Percentiles rank a stretch among this genome's conserved stretches.
phyloP scores from a whole-genome alignment of 441 rosid species.

The Pelargonium myrrhifolium region DNA sequence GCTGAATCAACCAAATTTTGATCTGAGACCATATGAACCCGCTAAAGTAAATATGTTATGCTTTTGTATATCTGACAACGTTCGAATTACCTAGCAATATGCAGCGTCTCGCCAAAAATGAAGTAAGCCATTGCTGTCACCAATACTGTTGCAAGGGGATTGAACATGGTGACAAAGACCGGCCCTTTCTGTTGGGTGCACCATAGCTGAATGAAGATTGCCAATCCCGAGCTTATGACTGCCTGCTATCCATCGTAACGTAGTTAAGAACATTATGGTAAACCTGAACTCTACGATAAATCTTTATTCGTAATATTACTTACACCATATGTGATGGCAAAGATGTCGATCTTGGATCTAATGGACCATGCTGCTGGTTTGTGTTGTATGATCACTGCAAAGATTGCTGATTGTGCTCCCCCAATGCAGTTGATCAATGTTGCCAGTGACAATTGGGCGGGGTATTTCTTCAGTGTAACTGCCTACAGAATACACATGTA shows the following conservation, averaged over 20 bases:
- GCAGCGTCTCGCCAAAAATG: constrained; percentile 51
- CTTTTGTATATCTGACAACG: neutral
- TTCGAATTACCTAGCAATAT: constrained; percentile 42
- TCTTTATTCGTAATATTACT: constrained; percentile 12
- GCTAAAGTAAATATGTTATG: neutral
- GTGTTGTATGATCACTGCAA: constrained; percentile 38
- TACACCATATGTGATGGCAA: constrained; percentile 53
- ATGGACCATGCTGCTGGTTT: constrained; percentile 43
- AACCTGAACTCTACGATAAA: neutral
- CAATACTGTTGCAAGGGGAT: constrained; percentile 45
- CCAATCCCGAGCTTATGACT: constrained; percentile 43
- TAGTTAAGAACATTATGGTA: neutral
- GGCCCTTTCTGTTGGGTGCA: constrained; percentile 57
- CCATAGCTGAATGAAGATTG: constrained; percentile 42
- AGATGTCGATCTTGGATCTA: constrained; percentile 46
- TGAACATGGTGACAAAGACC: constrained; percentile 64
- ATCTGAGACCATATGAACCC: neutral
- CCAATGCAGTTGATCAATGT: constrained; percentile 57
- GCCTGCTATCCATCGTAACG: constrained; percentile 32
- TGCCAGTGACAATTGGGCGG: constrained; percentile 53
- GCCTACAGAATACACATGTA: constrained; percentile 26
- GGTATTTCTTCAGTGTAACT: constrained; percentile 46
- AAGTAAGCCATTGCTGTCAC: constrained; percentile 47
- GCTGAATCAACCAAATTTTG: constrained; percentile 25
- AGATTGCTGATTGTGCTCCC: constrained; percentile 56